phyloP scores from a whole-genome alignment of 2,329 filamentous ascomycete genomes.

The Fusarium equiseti region DNA sequence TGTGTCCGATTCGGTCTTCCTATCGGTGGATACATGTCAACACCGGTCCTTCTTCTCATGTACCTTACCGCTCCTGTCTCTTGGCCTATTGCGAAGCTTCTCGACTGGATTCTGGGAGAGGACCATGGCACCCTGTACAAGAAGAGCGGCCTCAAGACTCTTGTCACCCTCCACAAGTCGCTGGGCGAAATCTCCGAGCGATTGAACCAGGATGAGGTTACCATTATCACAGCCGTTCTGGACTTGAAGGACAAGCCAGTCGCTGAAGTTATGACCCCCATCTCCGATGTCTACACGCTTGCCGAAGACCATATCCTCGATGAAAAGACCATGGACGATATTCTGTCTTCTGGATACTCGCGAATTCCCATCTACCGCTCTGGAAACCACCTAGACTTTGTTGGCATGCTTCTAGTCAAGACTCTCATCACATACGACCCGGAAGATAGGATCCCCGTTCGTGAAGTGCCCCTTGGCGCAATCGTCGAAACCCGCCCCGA shows the following conservation, averaged over 20 bases:
- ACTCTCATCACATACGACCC: slow-evolving; percentile 99
- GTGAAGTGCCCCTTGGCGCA: slow-evolving; percentile 92
- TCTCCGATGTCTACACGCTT: slow-evolving; percentile 97
- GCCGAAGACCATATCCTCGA: slow-evolving; percentile 94
- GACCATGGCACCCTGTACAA: slow-evolving; percentile 98
- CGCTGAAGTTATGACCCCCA: slow-evolving; percentile 97
- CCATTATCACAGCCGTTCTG: slow-evolving; percentile 96
- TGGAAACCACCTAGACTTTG: slow-evolving; percentile 86
- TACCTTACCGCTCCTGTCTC: slow-evolving; percentile 90
- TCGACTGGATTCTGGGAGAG: slow-evolving; percentile 92
- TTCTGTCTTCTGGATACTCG: slow-evolving; percentile 93
- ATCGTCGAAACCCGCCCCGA: slow-evolving; percentile 94
- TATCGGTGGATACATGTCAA: slow-evolving; percentile 94
- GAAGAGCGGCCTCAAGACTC: slow-evolving; percentile 95
- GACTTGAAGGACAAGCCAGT: slow-evolving; percentile 97
- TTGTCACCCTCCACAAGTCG: slow-evolving; percentile 94
- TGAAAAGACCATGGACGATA: slow-evolving; percentile 93
- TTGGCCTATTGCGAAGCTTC: slow-evolving; percentile 94
- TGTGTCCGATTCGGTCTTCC: slow-evolving; percentile 96
- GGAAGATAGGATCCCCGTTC: slow-evolving; percentile 87
- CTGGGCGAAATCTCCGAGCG: slow-evolving; percentile 88
- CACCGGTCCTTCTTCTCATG: slow-evolving; percentile 89
- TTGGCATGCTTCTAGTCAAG: slow-evolving; percentile 98
- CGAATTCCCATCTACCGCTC: slow-evolving; percentile 93
- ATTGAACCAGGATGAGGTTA: slow-evolving; percentile 96